Evolutionary conservation across 1,284 basidiomycete genomes (phyloP), one percentile per base, ranked within the genome.

Genomic region (Inonotus obliquus): DNA sequence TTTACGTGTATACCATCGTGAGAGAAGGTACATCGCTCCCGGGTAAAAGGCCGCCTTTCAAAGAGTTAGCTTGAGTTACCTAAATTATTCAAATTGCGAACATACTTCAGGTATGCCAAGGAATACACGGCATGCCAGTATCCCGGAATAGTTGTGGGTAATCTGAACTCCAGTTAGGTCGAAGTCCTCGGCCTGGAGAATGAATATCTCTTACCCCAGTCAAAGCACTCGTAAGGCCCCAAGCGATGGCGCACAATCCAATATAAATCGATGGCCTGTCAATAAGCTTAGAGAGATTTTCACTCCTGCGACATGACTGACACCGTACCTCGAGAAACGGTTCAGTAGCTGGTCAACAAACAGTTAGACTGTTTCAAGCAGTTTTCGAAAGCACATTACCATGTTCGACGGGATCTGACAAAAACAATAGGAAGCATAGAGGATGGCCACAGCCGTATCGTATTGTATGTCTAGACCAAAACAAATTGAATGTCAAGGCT

Each of bases 401-500:
- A 87, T 86, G 59, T 86, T 87, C 0, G 83, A 86, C 3, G 85
- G 85, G 49, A 87, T 79, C 67, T 86, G 83, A 9, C 81, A 79
- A 1, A 84, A 83, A 49, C 79, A 79, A 61, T 86, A 86, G 0
- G 83, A 82, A 2, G 75, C 84, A 63, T 81, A 87, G 25, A 86
- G 75, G 49, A 86, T 76, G 0, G 84, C 84, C 13, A 87, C 74
- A 7, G 85, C 74, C 0, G 80, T 82, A 10, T 77, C 76, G 67
- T 86, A 87, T 67, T 86, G 79, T n/a, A 85, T 74, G 65, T 83
- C 85, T 41, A 86, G 11, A 70, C 61, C 64, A 32, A 23, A 63
- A 44, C 25, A 54, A 17, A 29, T 29, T 53, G 37, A 39, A 10
- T 9, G 21, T 11, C 38, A 1, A 17, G 1, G 1, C 25, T 10